Evolutionary conservation across 352 stramenopile genomes (phyloP), one percentile per base, ranked within the genome.

Genomic region (Globisporangium mamillatum): DNA sequence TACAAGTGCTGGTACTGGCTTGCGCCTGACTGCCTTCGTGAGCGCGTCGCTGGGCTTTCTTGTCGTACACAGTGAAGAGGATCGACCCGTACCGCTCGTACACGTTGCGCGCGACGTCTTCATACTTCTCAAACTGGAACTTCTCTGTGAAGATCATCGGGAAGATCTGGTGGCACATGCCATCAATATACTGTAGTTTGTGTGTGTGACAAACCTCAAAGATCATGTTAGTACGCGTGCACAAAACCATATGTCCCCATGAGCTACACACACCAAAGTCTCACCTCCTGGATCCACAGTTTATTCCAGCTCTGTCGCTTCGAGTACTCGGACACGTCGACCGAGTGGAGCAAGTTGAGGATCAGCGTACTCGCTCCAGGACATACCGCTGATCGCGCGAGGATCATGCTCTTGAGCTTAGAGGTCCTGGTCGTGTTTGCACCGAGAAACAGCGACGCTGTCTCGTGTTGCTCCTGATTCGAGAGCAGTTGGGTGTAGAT

Each of bases 131-230:
- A 25, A 76, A 68, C 3, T 87, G 75, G 69, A 92, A 91, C 14
- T 62, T 73, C 29, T 78, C 75, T 7, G 79, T 82, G 62, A 92
- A 90, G 8, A 88, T 75, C 8, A 92, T 79, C 1, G 84, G 79
- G 36, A 88, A 92, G 16, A 90, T 60, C 63, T 91, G 84, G 52
- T 84, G 73, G 60, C 79, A 86, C 76, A 92, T 81, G n/a, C 84
- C 84, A 36, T 85, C 75, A 18, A 91, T 66, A 64, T 92, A 92
- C 84, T 38, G 32, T 12, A 10, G 1, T 38, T 92, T 34, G 20
- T 57, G 9, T 5, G n/a, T 55, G 22, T n/a, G 2, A 64, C 55
- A 57, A 48, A 20, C 56, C 32, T 60, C 22, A 63, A 27, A 27
- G 32, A 44, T 5, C 9, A 20, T 29, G 22, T 32, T 9, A 24